A percentile compares a stretch with the other conserved stretches of the same genome.
These are phyloP conservation scores for Chondrus crispus DNA, from an alignment of 23 red algal genomes.

Conservation along the genomic window DNA sequence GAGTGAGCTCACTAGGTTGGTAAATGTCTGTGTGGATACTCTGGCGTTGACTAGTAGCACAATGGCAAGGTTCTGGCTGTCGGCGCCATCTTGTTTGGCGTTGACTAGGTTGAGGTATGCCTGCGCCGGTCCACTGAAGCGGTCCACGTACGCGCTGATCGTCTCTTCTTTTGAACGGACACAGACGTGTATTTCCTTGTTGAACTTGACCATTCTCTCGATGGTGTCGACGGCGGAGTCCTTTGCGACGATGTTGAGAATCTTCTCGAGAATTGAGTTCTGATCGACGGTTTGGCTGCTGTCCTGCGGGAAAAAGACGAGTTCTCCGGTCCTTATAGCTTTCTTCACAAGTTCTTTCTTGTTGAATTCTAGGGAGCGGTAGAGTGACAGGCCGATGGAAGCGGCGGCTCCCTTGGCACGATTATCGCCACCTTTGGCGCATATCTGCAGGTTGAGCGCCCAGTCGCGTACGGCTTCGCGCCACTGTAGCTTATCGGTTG, in stretches of 20 bases:
- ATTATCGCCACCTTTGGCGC: not conserved
- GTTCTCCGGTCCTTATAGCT: constrained; percentile 2
- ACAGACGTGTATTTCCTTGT: not conserved
- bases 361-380: not conserved
- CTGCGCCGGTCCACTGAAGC: not conserved
- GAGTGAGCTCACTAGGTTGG: not conserved
- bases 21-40: not conserved
- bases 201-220: not conserved
- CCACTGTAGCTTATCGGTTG: constrained; percentile 15
- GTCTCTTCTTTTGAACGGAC: not conserved
- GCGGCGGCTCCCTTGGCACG: constrained; percentile 7
- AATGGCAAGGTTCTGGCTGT: constrained; percentile 14
- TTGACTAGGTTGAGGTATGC: constrained; percentile 10
- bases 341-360: constrained; percentile 11
- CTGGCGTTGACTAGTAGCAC: constrained; percentile 4
- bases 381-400: not conserved
- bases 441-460: not conserved
- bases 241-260: constrained; percentile 24
- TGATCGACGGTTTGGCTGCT: not conserved
- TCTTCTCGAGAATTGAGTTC: not conserved
- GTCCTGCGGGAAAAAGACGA: not conserved
- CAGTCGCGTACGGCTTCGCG: not conserved
- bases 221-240: constrained; percentile 4
- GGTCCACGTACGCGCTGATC: not conserved
- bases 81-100: not conserved